Evolutionary conservation across 345 rosid species (phyloP).

Genomic region (Balakata baccata): DNA sequence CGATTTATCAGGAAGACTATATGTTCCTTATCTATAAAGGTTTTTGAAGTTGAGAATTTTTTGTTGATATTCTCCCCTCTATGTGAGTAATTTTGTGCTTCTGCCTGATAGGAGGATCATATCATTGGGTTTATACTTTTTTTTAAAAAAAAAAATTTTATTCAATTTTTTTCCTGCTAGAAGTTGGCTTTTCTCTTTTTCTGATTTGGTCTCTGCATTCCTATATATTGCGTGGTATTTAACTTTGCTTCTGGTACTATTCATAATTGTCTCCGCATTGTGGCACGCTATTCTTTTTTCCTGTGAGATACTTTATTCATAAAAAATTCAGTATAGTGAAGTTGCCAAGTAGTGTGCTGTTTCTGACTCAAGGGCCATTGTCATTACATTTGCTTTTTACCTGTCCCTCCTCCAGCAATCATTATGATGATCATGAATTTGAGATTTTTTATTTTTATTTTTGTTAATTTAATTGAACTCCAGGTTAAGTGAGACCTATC

Average conservation of each 20-base stretch:
- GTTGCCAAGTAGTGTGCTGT: constrained; percentile 19
- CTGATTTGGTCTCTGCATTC: not conserved
- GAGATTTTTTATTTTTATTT: constrained; percentile 12
- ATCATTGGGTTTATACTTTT: not conserved
- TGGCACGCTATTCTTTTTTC: constrained; percentile 18
- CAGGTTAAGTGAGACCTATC: constrained; percentile 40
- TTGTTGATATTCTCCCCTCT: not conserved
- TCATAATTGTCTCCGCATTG: constrained; percentile 24
- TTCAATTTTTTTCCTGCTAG: not conserved
- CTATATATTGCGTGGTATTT: not conserved
- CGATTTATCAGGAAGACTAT: not conserved
- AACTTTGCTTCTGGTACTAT: not conserved
- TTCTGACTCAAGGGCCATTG: too few species aligned
- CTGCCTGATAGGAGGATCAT: not conserved
- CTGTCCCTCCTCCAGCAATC: constrained; percentile 13
- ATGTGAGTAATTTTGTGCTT: not conserved
- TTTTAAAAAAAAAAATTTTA: not conserved
- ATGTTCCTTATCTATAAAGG: too few species aligned
- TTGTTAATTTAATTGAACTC: constrained; percentile 22
- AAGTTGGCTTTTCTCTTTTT: not conserved
- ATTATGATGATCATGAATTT: constrained; percentile 25
- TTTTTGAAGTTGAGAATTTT: not conserved
- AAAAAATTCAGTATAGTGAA: not conserved
- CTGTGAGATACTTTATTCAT: constrained; percentile 4
- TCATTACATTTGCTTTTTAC: constrained; percentile 1